Base-by-base conservation (phyloP, 495 filamentous ascomycete genomes). In the Tirmania nivea region DNA sequence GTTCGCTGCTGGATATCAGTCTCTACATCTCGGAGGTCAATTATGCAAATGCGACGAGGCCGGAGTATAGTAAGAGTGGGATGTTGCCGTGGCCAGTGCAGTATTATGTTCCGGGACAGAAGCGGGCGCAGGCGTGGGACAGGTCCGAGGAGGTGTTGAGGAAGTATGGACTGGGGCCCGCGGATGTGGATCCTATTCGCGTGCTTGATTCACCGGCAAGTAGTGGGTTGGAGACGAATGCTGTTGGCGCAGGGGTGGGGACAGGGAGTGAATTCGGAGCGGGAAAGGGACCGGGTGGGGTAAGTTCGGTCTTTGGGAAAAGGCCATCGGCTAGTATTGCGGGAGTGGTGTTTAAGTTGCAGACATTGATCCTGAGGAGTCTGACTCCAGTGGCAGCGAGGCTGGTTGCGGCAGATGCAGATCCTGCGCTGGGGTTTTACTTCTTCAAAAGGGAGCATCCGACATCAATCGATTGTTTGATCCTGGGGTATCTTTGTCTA, bases 21-120 rank as follows among this genome's bases (percentile, higher is more conserved):
- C 80, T 97, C 59, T 96, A 90, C 68, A 79, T 87, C 62, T 90
- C 85, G 39, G 80, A 78, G 57, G 75, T 81, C 55, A 95, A 94
- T 68, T 97, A 87, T 72, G 71, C 74, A 55, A 61, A 67, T 49
- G 64, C 71, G 37, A 93, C 85, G 35, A 78, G 82, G 8, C 83
- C 86, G 9, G 78, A 45, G 39, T 45, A 45, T 45, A 14, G 14
- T 14, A 31, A 31, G 2, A 14, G 39, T 4, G 39, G 39, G 39
- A 14, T 45, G 12, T 45, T 45, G 39, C 84, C 35, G 89, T 82
- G 69, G 79, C 77, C 53, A 64, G 69, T 4, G 74, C 93, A 54
- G 77, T 94, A 34, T 78, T 80, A 19, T 87, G 87, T 71, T 84
- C 90, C 9, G 74, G 81, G 51, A 81, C 83, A 61, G 95, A 80